phyloP scores from a whole-genome alignment of 2,329 filamentous ascomycete genomes.

The Diaporthe citrichinensis region DNA sequence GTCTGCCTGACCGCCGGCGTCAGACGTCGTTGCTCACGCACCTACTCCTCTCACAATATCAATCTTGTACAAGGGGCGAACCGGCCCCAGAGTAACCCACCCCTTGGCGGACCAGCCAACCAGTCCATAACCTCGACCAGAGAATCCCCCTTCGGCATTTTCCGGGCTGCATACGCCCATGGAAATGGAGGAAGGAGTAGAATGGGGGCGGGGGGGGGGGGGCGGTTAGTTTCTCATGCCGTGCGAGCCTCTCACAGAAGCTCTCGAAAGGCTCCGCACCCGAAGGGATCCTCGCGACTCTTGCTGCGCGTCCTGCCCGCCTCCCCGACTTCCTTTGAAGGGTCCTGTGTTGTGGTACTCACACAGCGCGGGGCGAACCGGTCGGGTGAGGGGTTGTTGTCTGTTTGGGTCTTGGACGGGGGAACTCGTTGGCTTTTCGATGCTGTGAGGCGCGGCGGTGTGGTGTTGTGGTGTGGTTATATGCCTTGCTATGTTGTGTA shows the following conservation, averaged over 20 bases:
- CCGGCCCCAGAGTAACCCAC: constrained; percentile 10
- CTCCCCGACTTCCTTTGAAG: neutral
- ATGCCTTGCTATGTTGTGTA: neutral
- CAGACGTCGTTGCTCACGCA: neutral
- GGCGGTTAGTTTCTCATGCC: neutral
- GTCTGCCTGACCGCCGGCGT: neutral
- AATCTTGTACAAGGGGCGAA: neutral
- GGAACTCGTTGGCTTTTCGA: neutral
- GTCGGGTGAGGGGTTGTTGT: neutral
- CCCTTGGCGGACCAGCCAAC: neutral
- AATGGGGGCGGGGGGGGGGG: neutral
- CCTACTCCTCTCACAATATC: neutral
- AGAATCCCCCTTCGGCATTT: neutral
- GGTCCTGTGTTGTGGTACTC: neutral
- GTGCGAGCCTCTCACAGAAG: constrained; percentile 20
- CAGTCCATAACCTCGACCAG: neutral
- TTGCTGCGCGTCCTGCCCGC: neutral
- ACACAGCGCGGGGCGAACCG: neutral
- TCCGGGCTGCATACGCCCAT: neutral
- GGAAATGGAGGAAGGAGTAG: neutral
- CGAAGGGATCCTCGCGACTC: neutral
- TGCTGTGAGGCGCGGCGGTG: neutral
- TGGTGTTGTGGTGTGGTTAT: neutral
- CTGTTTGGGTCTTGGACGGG: neutral
- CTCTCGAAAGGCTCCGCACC: neutral